Base-by-base conservation (phyloP, 768 basidiomycete genomes). In the Lactifluus volemus region DNA sequence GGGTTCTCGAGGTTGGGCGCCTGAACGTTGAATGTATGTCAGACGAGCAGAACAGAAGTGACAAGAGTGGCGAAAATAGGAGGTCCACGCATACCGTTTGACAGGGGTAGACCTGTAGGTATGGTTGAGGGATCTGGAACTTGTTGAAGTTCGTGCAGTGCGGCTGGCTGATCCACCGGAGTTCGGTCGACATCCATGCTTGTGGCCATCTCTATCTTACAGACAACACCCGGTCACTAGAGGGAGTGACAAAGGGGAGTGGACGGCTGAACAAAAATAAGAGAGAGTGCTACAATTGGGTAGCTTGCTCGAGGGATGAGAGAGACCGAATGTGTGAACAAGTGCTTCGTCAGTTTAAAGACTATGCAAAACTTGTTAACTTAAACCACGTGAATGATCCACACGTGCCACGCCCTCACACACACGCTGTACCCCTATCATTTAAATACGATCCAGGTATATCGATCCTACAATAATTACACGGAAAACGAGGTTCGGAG, bases 1-100 rank as follows among this genome's bases (percentile, higher is more conserved):
- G 58, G 71, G 76, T 67, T 86, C 84, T 59, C 82, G 82, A 60
- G 75, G 59, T 41, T 63, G 60, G 54, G 38, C 17, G 17, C 45
- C 63, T 61, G 32, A 34, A 17, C 17, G 8, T 41, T 53, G 39
- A 44, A 1, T 36, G 8, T 25, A 10, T 15, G 42, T 61, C 60
- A 57, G 36, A 39, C 44, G 44, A 52, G 55, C 19, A 4, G 19
- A 30, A 55, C n/a, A 29, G 38, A 32, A 36, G 36, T 30, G n/a
- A 32, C 50, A 25, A 48, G n/a, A 17, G 17, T 5, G 39, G 50
- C 29, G 11, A 54, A 44, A 44, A 55, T 21, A 42, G 21, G 19
- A 29, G 34, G 9, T 50, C 52, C n/a, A 42, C 10, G 25, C 56
- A 30, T 56, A 66, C 65, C 29, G 17, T 60, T 55, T 11, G 59